Evolutionary conservation across 257 asterid genomes (phyloP).

Genomic region (Gentiana macrophylla): DNA sequence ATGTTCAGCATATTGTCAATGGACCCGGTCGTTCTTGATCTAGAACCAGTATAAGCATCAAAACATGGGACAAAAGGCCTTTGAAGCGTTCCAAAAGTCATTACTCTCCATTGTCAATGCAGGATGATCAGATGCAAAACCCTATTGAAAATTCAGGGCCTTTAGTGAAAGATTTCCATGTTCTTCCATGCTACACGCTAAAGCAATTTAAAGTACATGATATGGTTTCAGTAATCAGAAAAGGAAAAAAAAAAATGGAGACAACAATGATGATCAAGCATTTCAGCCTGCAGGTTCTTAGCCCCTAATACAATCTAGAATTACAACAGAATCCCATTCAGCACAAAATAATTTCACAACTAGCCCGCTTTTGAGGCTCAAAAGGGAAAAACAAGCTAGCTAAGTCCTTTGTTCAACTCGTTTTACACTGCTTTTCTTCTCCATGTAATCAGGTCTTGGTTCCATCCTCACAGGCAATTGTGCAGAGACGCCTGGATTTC

Average conservation of each 20-base stretch:
- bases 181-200: no score
- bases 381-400: not conserved
- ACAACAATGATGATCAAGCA: not conserved
- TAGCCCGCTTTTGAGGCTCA: not conserved
- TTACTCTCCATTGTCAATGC: no score
- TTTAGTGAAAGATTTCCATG: no score
- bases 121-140: no score
- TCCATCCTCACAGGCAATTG: constrained; percentile 58
- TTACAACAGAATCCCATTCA: not conserved
- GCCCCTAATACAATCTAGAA: not conserved
- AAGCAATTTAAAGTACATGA: no score
- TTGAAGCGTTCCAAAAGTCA: no score
- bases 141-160: no score
- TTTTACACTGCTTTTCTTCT: constrained; percentile 21
- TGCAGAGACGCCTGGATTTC: constrained; percentile 24
- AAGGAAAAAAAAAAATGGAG: not conserved
- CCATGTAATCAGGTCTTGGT: constrained; percentile 20
- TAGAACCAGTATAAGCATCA: no score
- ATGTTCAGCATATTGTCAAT: no score
- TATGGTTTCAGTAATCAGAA: no score
- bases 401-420: not conserved
- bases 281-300: not conserved
- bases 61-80: no score
- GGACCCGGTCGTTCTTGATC: no score
- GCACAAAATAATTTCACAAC: not conserved